Evolutionary conservation across 768 basidiomycete species (phyloP).

Genomic region (Kwoniella sp.): DNA sequence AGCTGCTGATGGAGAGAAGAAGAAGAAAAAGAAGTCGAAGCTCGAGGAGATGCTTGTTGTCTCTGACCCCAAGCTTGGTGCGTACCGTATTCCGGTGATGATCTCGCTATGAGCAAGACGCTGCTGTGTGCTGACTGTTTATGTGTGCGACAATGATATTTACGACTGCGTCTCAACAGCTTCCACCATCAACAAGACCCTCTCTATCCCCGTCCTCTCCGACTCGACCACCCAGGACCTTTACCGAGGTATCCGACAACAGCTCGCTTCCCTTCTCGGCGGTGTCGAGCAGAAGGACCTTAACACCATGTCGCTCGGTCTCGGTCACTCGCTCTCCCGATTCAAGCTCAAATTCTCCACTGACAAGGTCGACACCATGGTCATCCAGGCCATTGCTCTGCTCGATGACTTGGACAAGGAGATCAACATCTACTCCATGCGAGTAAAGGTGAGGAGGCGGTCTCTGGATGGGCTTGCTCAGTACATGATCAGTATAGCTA

Average conservation of each 20-base stretch:
- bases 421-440: constrained; percentile 99
- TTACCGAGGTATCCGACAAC: constrained; percentile 92
- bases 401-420: constrained; percentile 99
- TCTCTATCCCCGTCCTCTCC: constrained; percentile 79
- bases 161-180: constrained; percentile 64
- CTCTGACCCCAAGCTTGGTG: constrained; percentile 86
- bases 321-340: constrained; percentile 93
- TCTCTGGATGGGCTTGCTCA: neutral
- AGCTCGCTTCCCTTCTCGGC: constrained; percentile 81
- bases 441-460: constrained; percentile 93
- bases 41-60: constrained; percentile 73
- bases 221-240: constrained; percentile 71
- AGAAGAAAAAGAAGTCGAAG: constrained; percentile 79
- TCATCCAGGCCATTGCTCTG: constrained; percentile 96
- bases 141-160: neutral
- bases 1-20: constrained; percentile 62
- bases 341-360: constrained; percentile 99
- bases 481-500: neutral
- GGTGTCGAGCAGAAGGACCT: constrained; percentile 70
- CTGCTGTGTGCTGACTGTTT: neutral
- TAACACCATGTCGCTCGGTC: constrained; percentile 95
- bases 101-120: neutral
- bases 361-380: constrained; percentile 99
- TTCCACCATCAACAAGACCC: constrained; percentile 86
- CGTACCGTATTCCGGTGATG: constrained; percentile 55